phyloP scores from a whole-genome alignment of 2,329 filamentous ascomycete genomes.

The Ophiostoma angusticollis region DNA sequence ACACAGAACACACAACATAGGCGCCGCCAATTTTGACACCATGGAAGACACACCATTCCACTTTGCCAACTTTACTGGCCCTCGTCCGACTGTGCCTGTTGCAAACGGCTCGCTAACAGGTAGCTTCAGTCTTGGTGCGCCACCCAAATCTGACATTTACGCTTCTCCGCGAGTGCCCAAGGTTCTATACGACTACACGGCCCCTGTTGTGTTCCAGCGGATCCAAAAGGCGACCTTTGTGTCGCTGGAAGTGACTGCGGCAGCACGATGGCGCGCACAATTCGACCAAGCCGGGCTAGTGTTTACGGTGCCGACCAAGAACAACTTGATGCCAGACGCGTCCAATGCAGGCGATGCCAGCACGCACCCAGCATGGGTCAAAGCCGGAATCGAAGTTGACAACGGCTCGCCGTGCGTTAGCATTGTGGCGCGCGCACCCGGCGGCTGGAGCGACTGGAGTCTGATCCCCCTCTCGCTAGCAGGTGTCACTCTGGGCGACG shows the following conservation, averaged over 20 bases:
- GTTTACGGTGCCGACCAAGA: conserved; percentile 7
- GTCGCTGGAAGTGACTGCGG: conserved; percentile 6
- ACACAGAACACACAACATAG: too few species aligned
- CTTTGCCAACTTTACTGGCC: too few species aligned
- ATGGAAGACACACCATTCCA: too few species aligned
- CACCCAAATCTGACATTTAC: conserved; percentile 13
- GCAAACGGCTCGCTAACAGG: too few species aligned
- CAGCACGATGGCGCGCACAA: conserved; percentile 8
- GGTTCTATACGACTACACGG: conserved; percentile 6
- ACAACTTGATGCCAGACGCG: conserved; percentile 5
- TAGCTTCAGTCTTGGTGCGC: conserved; percentile 5
- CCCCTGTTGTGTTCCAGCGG: conserved; percentile 6
- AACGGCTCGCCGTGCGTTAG: conserved; percentile 10
- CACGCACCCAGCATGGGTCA: conserved; percentile 13
- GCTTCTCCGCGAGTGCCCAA: conserved; percentile 5
- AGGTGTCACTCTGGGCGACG: conserved; percentile 1
- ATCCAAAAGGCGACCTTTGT: conserved; percentile 5
- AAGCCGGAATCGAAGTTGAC: conserved; percentile 13
- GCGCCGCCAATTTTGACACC: too few species aligned
- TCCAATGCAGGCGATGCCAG: background rate
- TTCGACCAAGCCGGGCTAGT: conserved; percentile 13
- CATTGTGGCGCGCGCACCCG: conserved; percentile 4
- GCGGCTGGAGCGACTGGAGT: conserved; percentile 13
- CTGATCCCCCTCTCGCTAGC: conserved; percentile 10
- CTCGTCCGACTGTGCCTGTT: too few species aligned